Base-by-base conservation (phyloP, 2,329 filamentous ascomycete genomes). In the Pseudogymnoascus sp. region DNA sequence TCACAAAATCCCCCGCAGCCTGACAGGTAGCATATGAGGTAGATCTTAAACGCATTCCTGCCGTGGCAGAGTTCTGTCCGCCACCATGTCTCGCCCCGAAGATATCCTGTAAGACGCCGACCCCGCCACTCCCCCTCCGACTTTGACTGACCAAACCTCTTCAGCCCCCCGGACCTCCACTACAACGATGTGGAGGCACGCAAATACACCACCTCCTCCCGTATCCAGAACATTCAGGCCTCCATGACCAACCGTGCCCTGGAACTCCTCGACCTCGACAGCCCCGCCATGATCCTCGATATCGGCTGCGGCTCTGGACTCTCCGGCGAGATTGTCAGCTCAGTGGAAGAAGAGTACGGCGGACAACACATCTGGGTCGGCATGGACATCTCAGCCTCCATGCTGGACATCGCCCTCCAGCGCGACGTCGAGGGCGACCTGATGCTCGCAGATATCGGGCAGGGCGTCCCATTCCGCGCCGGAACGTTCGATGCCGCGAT, bases 281-380 rank as follows among this genome's bases (percentile, higher is more conserved):
- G 80, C 0, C 90, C 94, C 3, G 96, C 91, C 5, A 77, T 97
- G 60, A 92, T 99, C 72, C 90, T 99, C 72, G 94, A 99, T 73
- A 79, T 97, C n/a, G 94, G 94, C 73, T 97, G 94, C 75, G 94
- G 94, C 70, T 95, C 90, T 68, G 94, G 94, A 11, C 85, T 99
- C 21, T 96, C 90, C 0, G 94, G 94, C 72, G 92, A 97, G 74
- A 97, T 97, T 63, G 84, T 99, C 50, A 92, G 90, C 10, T 79
- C 85, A n/a, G 77, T 88, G 0, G 75, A 81, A 0, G 79, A 83
- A 1, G 82, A 86, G 9, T 86, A 91, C 63, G 89, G 89, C 61
- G 92, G 92, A 0, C 91, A 92, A 3, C 94, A 99, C 77, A 86
- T 87, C 1, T 99, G 94, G 94, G 80, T 97, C n/a, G 94, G 94